Base-by-base conservation (phyloP, 1,284 basidiomycete genomes). In the Schizophyllum commune region DNA sequence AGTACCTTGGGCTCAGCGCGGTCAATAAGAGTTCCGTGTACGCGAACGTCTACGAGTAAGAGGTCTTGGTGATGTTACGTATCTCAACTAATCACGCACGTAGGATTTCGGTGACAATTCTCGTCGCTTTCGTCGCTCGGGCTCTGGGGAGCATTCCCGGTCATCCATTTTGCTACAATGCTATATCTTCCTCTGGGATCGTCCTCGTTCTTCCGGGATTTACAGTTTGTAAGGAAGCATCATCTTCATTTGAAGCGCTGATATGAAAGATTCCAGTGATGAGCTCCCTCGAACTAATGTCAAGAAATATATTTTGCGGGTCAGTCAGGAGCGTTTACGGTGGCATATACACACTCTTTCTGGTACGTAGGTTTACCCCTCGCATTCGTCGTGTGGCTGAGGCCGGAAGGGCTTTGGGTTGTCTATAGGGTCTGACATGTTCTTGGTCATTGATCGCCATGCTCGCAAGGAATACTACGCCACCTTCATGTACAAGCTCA, bases 321-420 rank as follows among this genome's bases (percentile, higher is more conserved):
- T 91, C 90, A n/a, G 91, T 94, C 21, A 79, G 92, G 65, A 87
- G 94, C 75, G 90, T 94, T 33, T 94, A 93, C 68, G 91, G 92
- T 19, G 89, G 92, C 66, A 93, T 94, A 61, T 94, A 94, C 70
- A 92, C 91, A 0, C 76, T 94, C 55, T 93, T 94, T 73, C 75
- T 94, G 64, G 88, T 88, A 68, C 61, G 76, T 64, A 9, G n/a
- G 34, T 32, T 58, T 56, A 60, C 58, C 60, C 52, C 19, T n/a
- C n/a, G 60, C 61, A 52, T 51, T 32, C 39, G 5, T 20, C 51
- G 58, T 58, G 52, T 56, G 47, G 55, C 27, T 57, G 55, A 3
- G 11, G 34, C 13, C 20, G 52, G 5, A 67, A 89, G 89, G 91
- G 92, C 17, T 94, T 94, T 71, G 90, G 91, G 39, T 78, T 94